Conservation (phyloP, 2,329 filamentous ascomycete species). For the Ophiosphaerella herpotricha region DNA sequence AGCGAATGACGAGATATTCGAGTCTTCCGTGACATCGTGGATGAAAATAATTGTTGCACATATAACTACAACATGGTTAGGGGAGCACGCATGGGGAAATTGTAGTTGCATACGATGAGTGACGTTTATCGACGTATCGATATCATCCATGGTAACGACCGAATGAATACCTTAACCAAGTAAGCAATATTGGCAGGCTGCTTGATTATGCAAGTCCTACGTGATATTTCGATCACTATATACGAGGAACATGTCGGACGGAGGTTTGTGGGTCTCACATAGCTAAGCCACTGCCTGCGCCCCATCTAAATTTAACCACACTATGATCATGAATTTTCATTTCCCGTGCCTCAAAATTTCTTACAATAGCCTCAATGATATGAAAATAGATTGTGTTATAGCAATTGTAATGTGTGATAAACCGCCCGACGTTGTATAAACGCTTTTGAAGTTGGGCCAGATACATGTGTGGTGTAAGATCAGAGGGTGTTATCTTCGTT, state of each 20-base stretch:
- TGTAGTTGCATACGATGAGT: not conserved
- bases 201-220: not conserved
- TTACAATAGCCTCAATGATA: too few relatives aligned
- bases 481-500: too few relatives aligned
- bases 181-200: not conserved
- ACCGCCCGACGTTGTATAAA: too few relatives aligned
- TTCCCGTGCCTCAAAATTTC: too few relatives aligned
- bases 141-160: not conserved
- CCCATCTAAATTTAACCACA: constrained; percentile 1
- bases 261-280: not conserved
- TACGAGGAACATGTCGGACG: not conserved
- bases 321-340: not conserved
- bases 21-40: constrained; percentile 14
- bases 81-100: not conserved
- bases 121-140: not conserved
- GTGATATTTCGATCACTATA: not conserved
- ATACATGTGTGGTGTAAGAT: too few relatives aligned
- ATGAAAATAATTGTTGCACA: constrained; percentile 21
- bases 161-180: not conserved
- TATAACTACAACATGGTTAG: constrained; percentile 10
- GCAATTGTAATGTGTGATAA: too few relatives aligned
- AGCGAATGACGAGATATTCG: not conserved
- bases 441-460: too few relatives aligned
- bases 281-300: constrained; percentile 1
- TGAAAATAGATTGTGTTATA: too few relatives aligned